These are phyloP conservation scores for Cadophora luteo-olivacea DNA, from an alignment of 2,329 filamentous ascomycete species.

Conservation along the genomic window DNA sequence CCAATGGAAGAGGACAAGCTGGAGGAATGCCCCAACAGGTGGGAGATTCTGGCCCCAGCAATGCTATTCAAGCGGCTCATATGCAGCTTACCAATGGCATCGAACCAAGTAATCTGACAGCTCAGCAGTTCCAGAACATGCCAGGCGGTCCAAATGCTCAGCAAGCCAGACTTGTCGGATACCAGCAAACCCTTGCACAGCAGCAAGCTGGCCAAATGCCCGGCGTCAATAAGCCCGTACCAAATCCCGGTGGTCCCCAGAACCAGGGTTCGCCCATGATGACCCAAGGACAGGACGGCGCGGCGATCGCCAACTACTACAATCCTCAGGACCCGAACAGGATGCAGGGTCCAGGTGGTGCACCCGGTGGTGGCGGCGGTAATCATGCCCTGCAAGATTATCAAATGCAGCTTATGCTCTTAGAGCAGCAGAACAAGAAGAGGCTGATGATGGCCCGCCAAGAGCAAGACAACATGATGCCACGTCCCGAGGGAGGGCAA, in stretches of 20 bases:
- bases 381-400: conserved; percentile 87
- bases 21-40: conserved; percentile 73
- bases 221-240: conserved; percentile 54
- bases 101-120: conserved; percentile 74
- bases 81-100: conserved; percentile 74
- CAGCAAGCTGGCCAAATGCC: conserved; percentile 59
- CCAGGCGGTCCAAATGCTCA: conserved; percentile 51
- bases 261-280: conserved; percentile 84
- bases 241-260: conserved; percentile 74
- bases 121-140: conserved; percentile 73
- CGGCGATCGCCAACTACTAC: conserved; percentile 64
- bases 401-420: conserved; percentile 87
- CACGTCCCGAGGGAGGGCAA: conserved; percentile 55
- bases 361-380: conserved; percentile 44
- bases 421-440: conserved; percentile 90
- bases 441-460: conserved; percentile 82
- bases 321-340: conserved; percentile 63
- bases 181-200: conserved; percentile 83
- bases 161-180: conserved; percentile 75
- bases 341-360: conserved; percentile 61
- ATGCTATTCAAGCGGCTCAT: conserved; percentile 59
- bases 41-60: conserved; percentile 60
- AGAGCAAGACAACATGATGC: conserved; percentile 72
- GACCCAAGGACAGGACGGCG: conserved; percentile 71
- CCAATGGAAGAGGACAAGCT: conserved; percentile 71